Evolutionary conservation across 225 moss, liverwort and hornwort genomes (phyloP).

Genomic region (Polytrichum formosum): DNA sequence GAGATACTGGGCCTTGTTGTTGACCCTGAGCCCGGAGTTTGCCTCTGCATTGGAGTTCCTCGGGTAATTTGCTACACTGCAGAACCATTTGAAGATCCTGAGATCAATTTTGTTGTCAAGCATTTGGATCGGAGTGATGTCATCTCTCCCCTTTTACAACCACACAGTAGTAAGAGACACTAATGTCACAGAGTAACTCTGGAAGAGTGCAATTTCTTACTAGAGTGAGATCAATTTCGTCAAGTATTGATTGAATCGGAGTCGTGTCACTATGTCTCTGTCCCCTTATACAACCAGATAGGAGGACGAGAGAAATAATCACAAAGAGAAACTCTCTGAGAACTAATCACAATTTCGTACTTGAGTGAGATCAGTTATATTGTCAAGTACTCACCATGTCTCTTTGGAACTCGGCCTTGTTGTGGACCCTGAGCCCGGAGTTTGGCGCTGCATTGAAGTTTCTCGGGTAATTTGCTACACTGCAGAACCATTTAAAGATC

Average conservation of each 20-base stretch:
- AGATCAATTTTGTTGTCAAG: slow-evolving; percentile 11
- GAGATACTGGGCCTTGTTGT: slow-evolving; percentile 7
- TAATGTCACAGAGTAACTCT: slow-evolving; percentile 6
- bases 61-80: slow-evolving; percentile 3
- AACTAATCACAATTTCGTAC: too few species aligned
- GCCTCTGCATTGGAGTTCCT: slow-evolving; percentile 10
- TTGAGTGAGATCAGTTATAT: neutral
- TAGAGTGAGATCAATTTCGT: neutral
- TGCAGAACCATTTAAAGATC: too few species aligned
- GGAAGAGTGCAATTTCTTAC: neutral
- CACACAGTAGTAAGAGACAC: neutral
- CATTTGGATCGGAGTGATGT: neutral
- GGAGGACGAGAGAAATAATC: too few species aligned
- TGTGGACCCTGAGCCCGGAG: too few species aligned
- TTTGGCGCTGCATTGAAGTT: too few species aligned
- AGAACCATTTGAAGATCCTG: neutral
- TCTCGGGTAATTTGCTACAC: too few species aligned
- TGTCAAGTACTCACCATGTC: slow-evolving; percentile 7
- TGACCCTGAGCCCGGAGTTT: slow-evolving; percentile 2
- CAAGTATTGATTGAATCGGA: too few species aligned
- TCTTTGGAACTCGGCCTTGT: too few species aligned
- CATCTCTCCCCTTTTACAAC: slow-evolving; percentile 2
- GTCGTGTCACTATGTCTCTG: too few species aligned
- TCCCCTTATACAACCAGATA: too few species aligned
- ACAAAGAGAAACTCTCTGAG: too few species aligned